Evolutionary conservation across 2,329 filamentous ascomycete species (phyloP), one percentile per base, ranked within the genome.

Genomic region (Penicillium decumbens): DNA sequence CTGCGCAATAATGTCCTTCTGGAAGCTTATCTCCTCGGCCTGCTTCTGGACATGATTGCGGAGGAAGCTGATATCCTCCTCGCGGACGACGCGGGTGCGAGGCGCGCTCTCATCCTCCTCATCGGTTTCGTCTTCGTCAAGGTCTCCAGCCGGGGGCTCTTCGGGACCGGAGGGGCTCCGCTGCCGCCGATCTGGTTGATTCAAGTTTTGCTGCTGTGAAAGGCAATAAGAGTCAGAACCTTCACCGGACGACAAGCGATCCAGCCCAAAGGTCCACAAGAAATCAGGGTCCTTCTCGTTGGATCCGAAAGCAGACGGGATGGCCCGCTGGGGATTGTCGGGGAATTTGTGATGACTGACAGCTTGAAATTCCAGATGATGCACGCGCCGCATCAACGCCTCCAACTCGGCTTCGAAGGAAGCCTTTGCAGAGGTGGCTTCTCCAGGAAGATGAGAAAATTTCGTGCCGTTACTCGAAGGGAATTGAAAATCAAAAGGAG

Each of bases 11-110:
- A 93, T 88, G 60, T 90, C 83, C 61, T 88, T 87, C 70, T 95
- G 91, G 62, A 81, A 88, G 70, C 89, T 85, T 62, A 96, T 90
- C 66, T 95, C 83, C 70, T 95, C 90, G 49, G 91, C 91, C 75
- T 97, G 90, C 68, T 91, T 89, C 67, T 95, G 88, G 56, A 97
- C 87, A 72, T 95, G 89, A 63, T 95, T 90, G 63, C 87, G 86
- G 59, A 96, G 79, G 57, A 88, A 87, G 70, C 86, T 84, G 61
- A 95, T 85, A 68, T 92, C 88, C 73, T 92, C 86, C 66, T 90
- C 87, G 61, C 88, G 80, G 63, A 81, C 75, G 72, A 76, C 64
- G 68, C 61, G 73, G 61, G 61, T 79, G 62, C 57, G 72, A 45
- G 77, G 70, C 55, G 81, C 75, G 62, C 76, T 78, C 51, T 80